Percentiles rank a stretch among this genome's conserved stretches.
Conservation (phyloP, 129 eudicot genomes). For the Tagetes patula region DNA sequence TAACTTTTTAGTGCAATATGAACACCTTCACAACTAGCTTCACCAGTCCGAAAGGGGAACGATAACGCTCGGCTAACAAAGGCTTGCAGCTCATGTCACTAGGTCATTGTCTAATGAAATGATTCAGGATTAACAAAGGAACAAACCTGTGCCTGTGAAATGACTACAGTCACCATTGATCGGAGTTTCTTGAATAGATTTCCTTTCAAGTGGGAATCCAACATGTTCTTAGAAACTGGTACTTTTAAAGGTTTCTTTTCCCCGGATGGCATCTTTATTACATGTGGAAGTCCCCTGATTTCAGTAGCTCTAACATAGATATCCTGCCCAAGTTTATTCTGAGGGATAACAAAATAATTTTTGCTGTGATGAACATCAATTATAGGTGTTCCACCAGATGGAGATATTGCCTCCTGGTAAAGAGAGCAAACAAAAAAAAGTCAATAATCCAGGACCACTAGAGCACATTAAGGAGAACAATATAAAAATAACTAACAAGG, state of each 20-base stretch:
- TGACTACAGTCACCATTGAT: conserved; percentile 69
- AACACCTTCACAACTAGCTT: conserved; percentile 6
- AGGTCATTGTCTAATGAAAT: conserved; percentile 6
- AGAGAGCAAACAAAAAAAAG: conserved; percentile 19
- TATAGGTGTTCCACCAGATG: conserved; percentile 50
- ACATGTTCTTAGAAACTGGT: conserved; percentile 83
- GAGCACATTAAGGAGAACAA: neutral
- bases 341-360: conserved; percentile 72
- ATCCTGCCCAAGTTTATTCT: conserved; percentile 92
- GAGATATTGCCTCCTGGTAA: conserved; percentile 66
- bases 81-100: conserved; percentile 2
- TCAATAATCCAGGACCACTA: conserved; percentile 9
- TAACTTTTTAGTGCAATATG: neutral
- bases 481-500: conserved; percentile 2
- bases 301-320: conserved; percentile 75
- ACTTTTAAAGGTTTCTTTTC: conserved; percentile 75
- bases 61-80: conserved; percentile 1
- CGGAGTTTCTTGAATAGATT: conserved; percentile 49
- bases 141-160: conserved; percentile 87
- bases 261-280: conserved; percentile 87
- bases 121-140: neutral
- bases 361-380: conserved; percentile 70
- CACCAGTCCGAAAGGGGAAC: neutral
- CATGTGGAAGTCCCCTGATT: conserved; percentile 60
- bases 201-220: conserved; percentile 88